Evolutionary conservation across 1,139 yeast genomes (phyloP).

Genomic region (Geotrichum siamense): DNA sequence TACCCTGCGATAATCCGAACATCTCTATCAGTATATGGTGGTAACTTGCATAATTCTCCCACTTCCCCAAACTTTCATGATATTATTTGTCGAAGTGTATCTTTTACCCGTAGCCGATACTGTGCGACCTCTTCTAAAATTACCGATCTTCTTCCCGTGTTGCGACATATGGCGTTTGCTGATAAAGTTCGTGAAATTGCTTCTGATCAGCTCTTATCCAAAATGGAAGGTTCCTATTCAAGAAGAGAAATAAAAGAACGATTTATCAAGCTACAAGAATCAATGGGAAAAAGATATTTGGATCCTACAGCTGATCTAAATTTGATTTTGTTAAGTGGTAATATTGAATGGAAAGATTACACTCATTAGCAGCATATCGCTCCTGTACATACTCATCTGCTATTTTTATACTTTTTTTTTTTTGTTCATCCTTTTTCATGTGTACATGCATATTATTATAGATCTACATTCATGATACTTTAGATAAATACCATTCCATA

Average conservation of each 20-base stretch:
- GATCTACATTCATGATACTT: too few species aligned
- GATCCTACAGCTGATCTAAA: neutral
- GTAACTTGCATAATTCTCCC: neutral
- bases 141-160: neutral
- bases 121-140: neutral
- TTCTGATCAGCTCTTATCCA: neutral
- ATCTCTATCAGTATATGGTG: neutral
- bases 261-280: neutral
- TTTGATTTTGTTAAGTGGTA: neutral
- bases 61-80: neutral
- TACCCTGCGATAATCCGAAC: neutral
- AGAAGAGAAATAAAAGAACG: neutral
- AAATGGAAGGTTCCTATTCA: neutral
- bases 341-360: neutral
- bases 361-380: too few species aligned
- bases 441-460: too few species aligned
- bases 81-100: too few species aligned
- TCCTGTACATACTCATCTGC: too few species aligned
- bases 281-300: neutral
- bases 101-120: neutral
- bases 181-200: neutral
- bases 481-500: too few species aligned
- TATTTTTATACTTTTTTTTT: too few species aligned
- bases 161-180: neutral
- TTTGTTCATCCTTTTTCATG: too few species aligned